Percentiles rank a stretch among this genome's conserved stretches.
phyloP scores from a whole-genome alignment of 2,329 filamentous ascomycete genomes.

The Alternaria sp. region DNA sequence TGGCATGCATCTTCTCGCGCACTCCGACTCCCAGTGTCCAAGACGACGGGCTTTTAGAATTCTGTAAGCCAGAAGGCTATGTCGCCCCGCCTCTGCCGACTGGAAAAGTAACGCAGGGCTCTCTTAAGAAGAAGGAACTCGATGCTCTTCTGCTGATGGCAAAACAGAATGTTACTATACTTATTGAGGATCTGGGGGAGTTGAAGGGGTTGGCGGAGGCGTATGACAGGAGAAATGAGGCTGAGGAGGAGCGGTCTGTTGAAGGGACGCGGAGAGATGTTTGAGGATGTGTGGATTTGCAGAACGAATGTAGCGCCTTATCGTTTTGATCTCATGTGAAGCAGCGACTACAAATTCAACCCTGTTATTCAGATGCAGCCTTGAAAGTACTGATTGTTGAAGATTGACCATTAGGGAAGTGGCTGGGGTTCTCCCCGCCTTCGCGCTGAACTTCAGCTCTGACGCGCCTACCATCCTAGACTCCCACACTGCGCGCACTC shows the following conservation, averaged over 20 bases:
- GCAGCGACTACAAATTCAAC: background rate
- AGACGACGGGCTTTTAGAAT: background rate
- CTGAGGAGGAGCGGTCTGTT: background rate
- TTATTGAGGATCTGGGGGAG: slow-evolving; percentile 28
- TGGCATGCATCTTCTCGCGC: background rate
- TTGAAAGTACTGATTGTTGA: no score
- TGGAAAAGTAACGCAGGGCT: background rate
- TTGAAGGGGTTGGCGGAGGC: slow-evolving; percentile 16
- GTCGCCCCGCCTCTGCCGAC: background rate
- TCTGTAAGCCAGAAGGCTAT: background rate
- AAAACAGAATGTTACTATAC: slow-evolving; percentile 22
- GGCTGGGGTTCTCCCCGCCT: background rate
- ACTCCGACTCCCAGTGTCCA: background rate
- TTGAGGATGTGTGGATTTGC: background rate
- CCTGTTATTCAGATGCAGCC: background rate
- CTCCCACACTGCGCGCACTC: background rate
- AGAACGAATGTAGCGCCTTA: background rate
- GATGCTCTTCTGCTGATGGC: slow-evolving; percentile 16
- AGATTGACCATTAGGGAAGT: background rate
- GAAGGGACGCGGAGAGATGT: background rate
- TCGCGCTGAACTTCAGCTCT: background rate
- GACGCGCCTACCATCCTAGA: background rate
- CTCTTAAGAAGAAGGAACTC: slow-evolving; percentile 14
- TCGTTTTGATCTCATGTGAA: background rate
- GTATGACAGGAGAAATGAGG: background rate